phyloP scores from a whole-genome alignment of 176 grass and related monocot genomes.

The Miscanthus lutarioriparius region DNA sequence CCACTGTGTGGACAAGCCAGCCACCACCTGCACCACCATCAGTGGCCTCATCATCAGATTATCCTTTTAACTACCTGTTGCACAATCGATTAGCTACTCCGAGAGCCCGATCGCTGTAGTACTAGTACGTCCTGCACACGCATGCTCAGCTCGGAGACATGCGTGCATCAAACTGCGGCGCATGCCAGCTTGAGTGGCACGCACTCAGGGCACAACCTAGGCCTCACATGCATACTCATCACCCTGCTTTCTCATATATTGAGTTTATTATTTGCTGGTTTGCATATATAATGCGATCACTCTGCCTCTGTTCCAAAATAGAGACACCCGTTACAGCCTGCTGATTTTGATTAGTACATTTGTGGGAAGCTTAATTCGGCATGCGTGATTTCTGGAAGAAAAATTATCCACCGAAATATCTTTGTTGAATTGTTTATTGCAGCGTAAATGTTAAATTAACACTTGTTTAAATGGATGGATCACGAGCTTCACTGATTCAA shows the following conservation, averaged over 20 bases:
- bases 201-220: constrained; percentile 34
- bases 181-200: constrained; percentile 42
- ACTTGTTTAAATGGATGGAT: no score
- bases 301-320: no score
- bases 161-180: constrained; percentile 28
- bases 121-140: background rate
- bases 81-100: constrained; percentile 28
- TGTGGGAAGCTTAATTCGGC: no score
- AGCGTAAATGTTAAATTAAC: no score
- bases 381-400: no score
- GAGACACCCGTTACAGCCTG: no score
- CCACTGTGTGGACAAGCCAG: constrained; percentile 9
- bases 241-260: background rate
- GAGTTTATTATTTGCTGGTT: background rate
- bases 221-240: constrained; percentile 6
- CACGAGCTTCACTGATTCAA: no score
- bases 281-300: background rate
- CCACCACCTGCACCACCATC: constrained; percentile 18
- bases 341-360: no score
- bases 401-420: no score
- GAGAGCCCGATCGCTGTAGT: background rate
- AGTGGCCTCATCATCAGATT: constrained; percentile 12
- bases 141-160: constrained; percentile 30
- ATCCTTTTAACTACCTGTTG: background rate
- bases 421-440: no score